Evolutionary conservation across 2,329 filamentous ascomycete genomes (phyloP), one percentile per base, ranked within the genome.

Genomic region (Graphilbum sp.): DNA sequence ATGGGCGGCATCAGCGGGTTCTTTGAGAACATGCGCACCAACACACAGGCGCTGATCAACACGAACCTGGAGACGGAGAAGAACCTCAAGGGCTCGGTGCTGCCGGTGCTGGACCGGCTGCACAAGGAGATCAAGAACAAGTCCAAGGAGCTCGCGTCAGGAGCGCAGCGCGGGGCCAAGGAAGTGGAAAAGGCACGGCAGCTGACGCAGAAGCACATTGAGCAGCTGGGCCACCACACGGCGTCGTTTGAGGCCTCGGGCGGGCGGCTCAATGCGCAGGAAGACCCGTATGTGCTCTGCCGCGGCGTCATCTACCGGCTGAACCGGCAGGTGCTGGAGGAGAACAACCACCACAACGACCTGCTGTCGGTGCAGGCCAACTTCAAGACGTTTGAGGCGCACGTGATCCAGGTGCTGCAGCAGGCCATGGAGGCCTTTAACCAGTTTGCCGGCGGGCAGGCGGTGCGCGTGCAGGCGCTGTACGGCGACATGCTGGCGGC

Each of bases 41-140:
- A 96, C 60, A 95, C 88, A 5, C 83, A 93, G 69, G 82, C 79
- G 34, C 72, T 96, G 51, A 75, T 86, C 51, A 93, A 90, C 58
- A 79, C 82, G 53, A 88, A 95, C 57, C 63, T 79, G 49, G 88
- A 96, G 57, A 94, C 87, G 6, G 86, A 90, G 50, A 90, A 90
- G 66, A 83, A 76, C 49, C 69, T 98, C 47, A 93, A 88, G 60
- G 79, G 77, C 42, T 77, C 78, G 13, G 81, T 96, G 23, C 67
- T 94, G 17, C 90, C 88, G 29, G 78, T 88, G 45, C 78, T 98
- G 53, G 84, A 92, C 50, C 80, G 86, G 37, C 67, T 98, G 35
- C 87, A 96, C 63, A 79, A 84, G 56, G 90, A 96, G 57, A 90
- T 98, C 66, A 98, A 96, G 70, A 77, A 81, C 63, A 96, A 96